These are phyloP conservation scores for Trametes cingulata DNA, from an alignment of 768 basidiomycete species.

Conservation along the genomic window DNA sequence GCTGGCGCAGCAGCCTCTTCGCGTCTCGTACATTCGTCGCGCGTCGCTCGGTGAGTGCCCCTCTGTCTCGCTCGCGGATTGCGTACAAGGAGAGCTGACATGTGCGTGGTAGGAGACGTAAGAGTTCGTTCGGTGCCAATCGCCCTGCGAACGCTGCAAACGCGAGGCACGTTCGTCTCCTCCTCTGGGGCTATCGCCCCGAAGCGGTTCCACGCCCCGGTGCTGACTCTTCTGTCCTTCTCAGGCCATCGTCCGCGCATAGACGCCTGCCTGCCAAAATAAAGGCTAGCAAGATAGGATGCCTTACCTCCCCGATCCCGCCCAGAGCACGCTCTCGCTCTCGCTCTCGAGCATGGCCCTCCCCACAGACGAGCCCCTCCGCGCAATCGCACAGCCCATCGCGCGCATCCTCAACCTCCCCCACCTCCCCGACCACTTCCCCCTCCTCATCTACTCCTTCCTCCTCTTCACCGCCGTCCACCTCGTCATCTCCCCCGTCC, in stretches of 20 bases:
- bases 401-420: conserved; percentile 46
- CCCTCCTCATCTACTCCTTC: conserved; percentile 55
- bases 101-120: neutral
- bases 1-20: no score
- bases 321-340: neutral
- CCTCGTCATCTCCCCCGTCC: conserved; percentile 53
- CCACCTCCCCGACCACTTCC: conserved; percentile 56
- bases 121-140: neutral
- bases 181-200: neutral
- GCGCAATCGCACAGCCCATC: conserved; percentile 22
- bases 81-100: neutral
- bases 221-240: conserved; percentile 9
- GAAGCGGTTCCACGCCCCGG: no score
- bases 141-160: neutral
- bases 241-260: conserved; percentile 1
- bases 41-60: no score
- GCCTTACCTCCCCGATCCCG: conserved; percentile 13
- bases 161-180: conserved; percentile 11
- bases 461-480: conserved; percentile 60
- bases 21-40: no score
- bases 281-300: conserved; percentile 17
- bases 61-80: no score
- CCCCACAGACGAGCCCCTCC: conserved; percentile 23
- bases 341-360: conserved; percentile 19
- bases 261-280: conserved; percentile 13